Evolutionary conservation across 495 filamentous ascomycete species (phyloP).

Genomic region (Darksidea phi): DNA sequence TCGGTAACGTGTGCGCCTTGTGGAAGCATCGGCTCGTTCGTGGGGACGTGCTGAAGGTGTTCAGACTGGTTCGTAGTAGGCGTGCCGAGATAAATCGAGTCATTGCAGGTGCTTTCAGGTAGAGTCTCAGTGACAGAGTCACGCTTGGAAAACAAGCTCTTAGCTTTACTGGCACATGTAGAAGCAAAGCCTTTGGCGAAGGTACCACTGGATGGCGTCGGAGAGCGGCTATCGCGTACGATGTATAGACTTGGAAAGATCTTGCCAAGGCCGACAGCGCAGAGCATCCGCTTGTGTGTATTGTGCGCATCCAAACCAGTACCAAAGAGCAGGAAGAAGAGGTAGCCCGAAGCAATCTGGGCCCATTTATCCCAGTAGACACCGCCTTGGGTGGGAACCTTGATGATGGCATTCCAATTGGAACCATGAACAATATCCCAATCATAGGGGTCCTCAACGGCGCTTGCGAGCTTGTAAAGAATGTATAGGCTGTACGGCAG

Average conservation of each 20-base stretch:
- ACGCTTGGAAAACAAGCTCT: constrained; percentile 20
- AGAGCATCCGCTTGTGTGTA: constrained; percentile 63
- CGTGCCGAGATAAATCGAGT: neutral
- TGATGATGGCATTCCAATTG: constrained; percentile 60
- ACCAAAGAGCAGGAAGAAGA: constrained; percentile 78
- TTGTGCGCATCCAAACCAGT: constrained; percentile 71
- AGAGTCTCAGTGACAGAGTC: constrained; percentile 15
- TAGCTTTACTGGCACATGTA: constrained; percentile 16
- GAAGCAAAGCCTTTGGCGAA: constrained; percentile 9
- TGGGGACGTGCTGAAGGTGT: neutral
- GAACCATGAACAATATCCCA: constrained; percentile 57
- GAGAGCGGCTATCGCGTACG: neutral
- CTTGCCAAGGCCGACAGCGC: constrained; percentile 52
- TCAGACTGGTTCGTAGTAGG: neutral
- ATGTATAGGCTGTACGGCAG: constrained; percentile 64
- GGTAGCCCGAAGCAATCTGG: constrained; percentile 56
- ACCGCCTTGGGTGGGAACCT: constrained; percentile 56
- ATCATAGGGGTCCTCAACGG: constrained; percentile 51
- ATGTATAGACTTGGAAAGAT: constrained; percentile 45
- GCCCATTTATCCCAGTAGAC: constrained; percentile 68
- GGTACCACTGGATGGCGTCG: neutral
- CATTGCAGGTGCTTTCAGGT: neutral
- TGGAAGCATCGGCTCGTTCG: constrained; percentile 6
- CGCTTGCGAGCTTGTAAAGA: constrained; percentile 55
- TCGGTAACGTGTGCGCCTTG: neutral